A percentile compares a stretch with the other conserved stretches of the same genome.
Evolutionary conservation across 164 flowering plant species (phyloP).

Genomic region (Magnolia changhungtana): DNA sequence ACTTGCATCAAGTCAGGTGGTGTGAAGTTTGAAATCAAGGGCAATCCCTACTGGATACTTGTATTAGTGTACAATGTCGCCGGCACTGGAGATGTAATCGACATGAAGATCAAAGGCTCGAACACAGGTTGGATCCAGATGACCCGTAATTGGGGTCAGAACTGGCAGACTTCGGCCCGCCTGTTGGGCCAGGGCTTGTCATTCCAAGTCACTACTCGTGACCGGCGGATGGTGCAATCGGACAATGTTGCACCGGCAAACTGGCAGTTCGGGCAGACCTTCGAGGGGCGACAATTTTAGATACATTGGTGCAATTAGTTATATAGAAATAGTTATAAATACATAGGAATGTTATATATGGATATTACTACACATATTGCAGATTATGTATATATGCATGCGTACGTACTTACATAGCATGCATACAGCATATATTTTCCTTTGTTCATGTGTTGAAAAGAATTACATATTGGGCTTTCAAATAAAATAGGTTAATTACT

Average conservation of each 20-base stretch:
- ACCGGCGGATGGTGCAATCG: conserved; percentile 5
- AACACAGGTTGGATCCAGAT: conserved; percentile 18
- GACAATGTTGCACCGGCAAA: conserved; percentile 12
- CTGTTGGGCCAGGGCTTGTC: conserved; percentile 19
- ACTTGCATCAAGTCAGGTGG: conserved; percentile 13
- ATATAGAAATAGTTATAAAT: too few species aligned
- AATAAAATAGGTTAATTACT: too few species aligned
- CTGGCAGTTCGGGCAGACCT: conserved; percentile 21
- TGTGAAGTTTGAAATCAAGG: conserved; percentile 16
- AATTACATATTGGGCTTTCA: too few species aligned
- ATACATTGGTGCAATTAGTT: neutral
- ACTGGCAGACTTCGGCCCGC: conserved; percentile 6
- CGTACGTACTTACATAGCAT: too few species aligned
- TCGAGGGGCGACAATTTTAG: conserved; percentile 14
- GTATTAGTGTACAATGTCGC: conserved; percentile 25
- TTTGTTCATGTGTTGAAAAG: too few species aligned
- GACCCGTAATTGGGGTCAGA: conserved; percentile 29
- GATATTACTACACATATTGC: too few species aligned
- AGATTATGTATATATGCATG: too few species aligned
- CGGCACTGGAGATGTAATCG: conserved; percentile 11
- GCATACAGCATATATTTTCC: too few species aligned
- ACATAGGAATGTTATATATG: too few species aligned
- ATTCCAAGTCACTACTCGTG: conserved; percentile 11
- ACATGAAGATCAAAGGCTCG: conserved; percentile 21
- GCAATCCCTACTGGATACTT: conserved; percentile 11